Evolutionary conservation across 2,329 filamentous ascomycete species (phyloP).

Genomic region (Fusarium sarcochroum): DNA sequence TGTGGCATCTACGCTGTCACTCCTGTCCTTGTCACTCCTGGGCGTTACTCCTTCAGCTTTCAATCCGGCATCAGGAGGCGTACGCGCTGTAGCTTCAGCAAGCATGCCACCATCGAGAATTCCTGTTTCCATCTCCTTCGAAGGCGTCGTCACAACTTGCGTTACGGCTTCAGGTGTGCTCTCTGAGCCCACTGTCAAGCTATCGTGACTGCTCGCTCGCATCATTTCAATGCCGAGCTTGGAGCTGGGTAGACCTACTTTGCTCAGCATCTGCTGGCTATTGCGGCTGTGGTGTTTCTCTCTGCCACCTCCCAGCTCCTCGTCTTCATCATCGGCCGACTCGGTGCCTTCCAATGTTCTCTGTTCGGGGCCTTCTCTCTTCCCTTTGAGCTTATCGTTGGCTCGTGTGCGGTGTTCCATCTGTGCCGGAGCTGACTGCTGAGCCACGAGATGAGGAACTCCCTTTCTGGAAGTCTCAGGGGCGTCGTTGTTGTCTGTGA

Average conservation of each 20-base stretch:
- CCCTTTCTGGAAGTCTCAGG: constrained; percentile 56
- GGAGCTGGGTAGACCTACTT: constrained; percentile 77
- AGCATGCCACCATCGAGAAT: constrained; percentile 42
- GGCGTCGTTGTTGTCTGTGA: constrained; percentile 67
- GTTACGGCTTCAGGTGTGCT: constrained; percentile 66
- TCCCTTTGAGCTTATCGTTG: constrained; percentile 79
- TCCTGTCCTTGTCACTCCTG: constrained; percentile 26
- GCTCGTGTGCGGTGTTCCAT: constrained; percentile 72
- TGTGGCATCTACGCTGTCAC: constrained; percentile 58
- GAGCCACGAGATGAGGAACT: constrained; percentile 69
- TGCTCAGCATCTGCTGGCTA: constrained; percentile 57
- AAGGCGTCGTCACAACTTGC: constrained; percentile 65
- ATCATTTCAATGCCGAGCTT: constrained; percentile 98
- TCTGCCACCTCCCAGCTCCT: constrained; percentile 77
- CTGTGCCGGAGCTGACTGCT: constrained; percentile 75
- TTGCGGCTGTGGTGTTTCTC: constrained; percentile 64
- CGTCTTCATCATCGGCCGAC: constrained; percentile 94
- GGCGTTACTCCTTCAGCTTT: constrained; percentile 24
- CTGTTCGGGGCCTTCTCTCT: constrained; percentile 81
- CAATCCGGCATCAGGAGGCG: constrained; percentile 43
- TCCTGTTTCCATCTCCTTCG: constrained; percentile 56
- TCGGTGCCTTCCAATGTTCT: constrained; percentile 81
- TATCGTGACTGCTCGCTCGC: constrained; percentile 94
- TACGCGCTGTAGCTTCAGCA: constrained; percentile 33
- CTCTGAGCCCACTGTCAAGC: constrained; percentile 70